These are phyloP conservation scores for Symbiodinium pilosum DNA, from an alignment of 73 alveolate species.

Conservation along the genomic window DNA sequence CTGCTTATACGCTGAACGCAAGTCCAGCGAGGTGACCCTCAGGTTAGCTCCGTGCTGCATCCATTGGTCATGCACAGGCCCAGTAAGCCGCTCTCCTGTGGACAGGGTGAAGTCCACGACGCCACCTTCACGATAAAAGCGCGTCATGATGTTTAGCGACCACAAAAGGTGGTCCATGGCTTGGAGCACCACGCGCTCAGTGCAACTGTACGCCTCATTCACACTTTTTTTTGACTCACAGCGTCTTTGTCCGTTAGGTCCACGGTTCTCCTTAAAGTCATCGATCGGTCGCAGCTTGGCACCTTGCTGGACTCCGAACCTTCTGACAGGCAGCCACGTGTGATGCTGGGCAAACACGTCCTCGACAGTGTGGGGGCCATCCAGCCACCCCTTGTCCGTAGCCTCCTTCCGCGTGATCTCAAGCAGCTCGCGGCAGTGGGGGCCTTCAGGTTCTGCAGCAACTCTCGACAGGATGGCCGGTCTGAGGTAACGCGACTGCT, in stretches of 20 bases:
- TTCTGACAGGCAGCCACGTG: conserved; percentile 23
- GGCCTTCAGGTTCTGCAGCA: not conserved
- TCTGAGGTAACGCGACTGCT: not conserved
- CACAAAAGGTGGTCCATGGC: conserved; percentile 31
- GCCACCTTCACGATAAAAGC: not conserved
- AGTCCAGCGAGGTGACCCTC: not conserved
- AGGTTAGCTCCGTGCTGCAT: not conserved
- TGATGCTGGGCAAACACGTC: not conserved
- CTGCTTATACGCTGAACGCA: conserved; percentile 33
- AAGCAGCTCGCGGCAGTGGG: not conserved
- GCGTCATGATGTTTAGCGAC: not conserved
- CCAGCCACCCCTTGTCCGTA: not conserved
- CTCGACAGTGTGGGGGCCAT: not conserved
- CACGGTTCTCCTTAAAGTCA: conserved; percentile 11
- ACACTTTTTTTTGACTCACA: too few species aligned
- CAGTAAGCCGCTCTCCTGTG: not conserved
- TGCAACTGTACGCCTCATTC: not conserved
- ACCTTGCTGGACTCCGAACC: not conserved
- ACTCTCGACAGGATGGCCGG: not conserved
- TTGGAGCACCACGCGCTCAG: not conserved
- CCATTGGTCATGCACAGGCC: not conserved
- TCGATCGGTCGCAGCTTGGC: conserved; percentile 11
- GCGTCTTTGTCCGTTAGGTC: too few species aligned
- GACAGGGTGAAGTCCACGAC: not conserved
- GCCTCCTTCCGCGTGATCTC: not conserved